A percentile compares a stretch with the other conserved stretches of the same genome.
Evolutionary conservation across 2,329 filamentous ascomycete species (phyloP).

Genomic region (Dactylellina sp.): DNA sequence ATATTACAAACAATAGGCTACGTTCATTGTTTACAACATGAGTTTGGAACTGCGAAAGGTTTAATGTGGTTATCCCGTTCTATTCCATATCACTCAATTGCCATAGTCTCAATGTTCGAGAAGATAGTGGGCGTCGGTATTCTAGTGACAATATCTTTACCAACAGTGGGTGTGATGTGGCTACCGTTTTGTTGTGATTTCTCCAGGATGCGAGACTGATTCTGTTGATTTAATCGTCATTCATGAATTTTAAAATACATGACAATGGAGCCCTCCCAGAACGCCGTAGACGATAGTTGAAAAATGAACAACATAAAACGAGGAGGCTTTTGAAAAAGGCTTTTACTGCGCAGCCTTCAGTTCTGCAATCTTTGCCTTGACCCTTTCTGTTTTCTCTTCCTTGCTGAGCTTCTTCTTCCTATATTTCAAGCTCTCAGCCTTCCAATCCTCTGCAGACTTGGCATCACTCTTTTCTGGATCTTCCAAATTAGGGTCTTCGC

Average conservation of each 20-base stretch:
- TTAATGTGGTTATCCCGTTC: constrained; percentile 6
- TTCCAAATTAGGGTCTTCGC: constrained; percentile 98
- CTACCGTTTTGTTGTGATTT: too few relatives aligned
- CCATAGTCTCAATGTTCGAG: neutral
- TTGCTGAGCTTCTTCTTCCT: constrained; percentile 79
- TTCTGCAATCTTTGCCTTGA: constrained; percentile 92
- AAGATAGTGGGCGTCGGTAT: neutral
- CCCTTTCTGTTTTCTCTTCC: constrained; percentile 82
- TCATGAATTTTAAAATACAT: constrained; percentile 48
- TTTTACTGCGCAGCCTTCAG: constrained; percentile 67
- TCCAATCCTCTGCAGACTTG: constrained; percentile 98
- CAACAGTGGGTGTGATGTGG: too few relatives aligned
- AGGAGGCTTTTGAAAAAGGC: neutral
- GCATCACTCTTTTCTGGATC: constrained; percentile 76
- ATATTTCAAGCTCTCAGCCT: constrained; percentile 94
- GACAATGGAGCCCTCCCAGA: constrained; percentile 17
- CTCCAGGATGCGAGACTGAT: too few relatives aligned
- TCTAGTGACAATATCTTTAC: too few relatives aligned
- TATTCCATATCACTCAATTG: constrained; percentile 4
- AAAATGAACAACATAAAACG: neutral
- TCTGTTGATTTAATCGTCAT: constrained; percentile 15
- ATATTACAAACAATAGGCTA: too few relatives aligned
- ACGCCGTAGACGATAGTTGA: constrained; percentile 30
- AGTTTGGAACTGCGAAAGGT: neutral
- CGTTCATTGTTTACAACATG: too few relatives aligned